Evolutionary conservation across 2,329 filamentous ascomycete species (phyloP), one percentile per base, ranked within the genome.

Genomic region (Massarina eburnea): DNA sequence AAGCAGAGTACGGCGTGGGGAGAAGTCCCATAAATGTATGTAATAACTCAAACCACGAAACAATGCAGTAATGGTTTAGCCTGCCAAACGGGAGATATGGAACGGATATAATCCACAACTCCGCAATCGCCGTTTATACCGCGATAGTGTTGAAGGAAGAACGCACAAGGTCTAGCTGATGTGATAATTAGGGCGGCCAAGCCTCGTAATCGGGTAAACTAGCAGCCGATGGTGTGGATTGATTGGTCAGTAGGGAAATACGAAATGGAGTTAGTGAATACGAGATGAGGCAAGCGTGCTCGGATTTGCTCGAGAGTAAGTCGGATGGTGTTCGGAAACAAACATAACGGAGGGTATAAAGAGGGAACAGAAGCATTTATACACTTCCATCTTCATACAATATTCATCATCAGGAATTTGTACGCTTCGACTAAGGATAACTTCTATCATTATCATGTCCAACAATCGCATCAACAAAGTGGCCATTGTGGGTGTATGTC

Each of bases 401-500:
- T 7, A 14, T 14, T 14, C 6, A 14, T 4, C 27, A 30, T 30
- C 12, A 14, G n/a, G n/a, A 8, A 14, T 14, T 14, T 14, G 6
- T 5, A 14, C 7, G 6, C 6, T 30, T 30, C 6, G 4, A 30
- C 27, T 7, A 27, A 39, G 36, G 4, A 12, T 4, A 17, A 21
- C 30, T 6, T 29, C 32, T 19, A 20, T 19, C 36, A 21, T 4
- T 3, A 34, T 19, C 27, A 46, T 39, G 39, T 39, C 45, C 2
- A 55, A 52, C 41, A 55, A 63, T 36, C 46, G 55, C 49, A 55
- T 73, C 50, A 51, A 59, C 33, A 67, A 63, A 41, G 58, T 71
- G 27, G 68, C 68, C 32, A 62, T 72, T 32, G 58, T 71, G 27
- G 70, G 70, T 18, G 68, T 67, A 58, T 24, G 61, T 59, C 22